Evolutionary conservation across 129 eudicot species (phyloP).

Genomic region (Sambucus nigra): DNA sequence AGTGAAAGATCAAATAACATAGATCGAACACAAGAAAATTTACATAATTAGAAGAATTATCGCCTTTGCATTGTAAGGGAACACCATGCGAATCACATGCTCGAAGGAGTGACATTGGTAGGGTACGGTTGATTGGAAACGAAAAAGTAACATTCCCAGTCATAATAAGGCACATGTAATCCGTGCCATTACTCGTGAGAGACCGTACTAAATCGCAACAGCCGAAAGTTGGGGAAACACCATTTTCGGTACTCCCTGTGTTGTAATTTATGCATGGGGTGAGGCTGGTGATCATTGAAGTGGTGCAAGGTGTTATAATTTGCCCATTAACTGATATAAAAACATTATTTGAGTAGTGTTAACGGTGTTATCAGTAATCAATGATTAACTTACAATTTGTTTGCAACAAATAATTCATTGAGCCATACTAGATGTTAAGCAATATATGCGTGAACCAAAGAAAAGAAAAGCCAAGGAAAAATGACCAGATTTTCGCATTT

Average conservation of each 20-base stretch:
- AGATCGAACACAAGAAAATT: not conserved
- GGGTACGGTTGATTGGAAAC: conserved; percentile 36
- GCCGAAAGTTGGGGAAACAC: conserved; percentile 41
- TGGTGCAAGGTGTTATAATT: conserved; percentile 53
- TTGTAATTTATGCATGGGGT: conserved; percentile 60
- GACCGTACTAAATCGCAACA: conserved; percentile 57
- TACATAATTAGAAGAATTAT: not conserved
- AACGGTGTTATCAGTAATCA: too few species aligned
- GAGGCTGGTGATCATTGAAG: conserved; percentile 45
- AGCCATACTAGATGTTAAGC: too few species aligned
- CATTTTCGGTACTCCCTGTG: conserved; percentile 51
- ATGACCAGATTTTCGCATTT: too few species aligned
- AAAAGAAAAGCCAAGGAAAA: too few species aligned
- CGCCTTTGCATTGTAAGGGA: conserved; percentile 70
- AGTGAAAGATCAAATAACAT: not conserved
- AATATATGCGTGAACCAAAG: too few species aligned
- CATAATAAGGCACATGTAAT: conserved; percentile 64
- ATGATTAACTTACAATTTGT: too few species aligned
- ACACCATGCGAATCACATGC: conserved; percentile 39
- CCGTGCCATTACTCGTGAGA: conserved; percentile 32
- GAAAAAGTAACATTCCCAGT: conserved; percentile 69
- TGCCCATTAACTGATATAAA: conserved; percentile 35
- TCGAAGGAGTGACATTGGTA: conserved; percentile 57
- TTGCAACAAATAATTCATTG: too few species aligned
- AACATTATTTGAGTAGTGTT: conserved; percentile 6